These are phyloP conservation scores for Laguncularia racemosa DNA, from an alignment of 345 rosid genomes.

Conservation along the genomic window DNA sequence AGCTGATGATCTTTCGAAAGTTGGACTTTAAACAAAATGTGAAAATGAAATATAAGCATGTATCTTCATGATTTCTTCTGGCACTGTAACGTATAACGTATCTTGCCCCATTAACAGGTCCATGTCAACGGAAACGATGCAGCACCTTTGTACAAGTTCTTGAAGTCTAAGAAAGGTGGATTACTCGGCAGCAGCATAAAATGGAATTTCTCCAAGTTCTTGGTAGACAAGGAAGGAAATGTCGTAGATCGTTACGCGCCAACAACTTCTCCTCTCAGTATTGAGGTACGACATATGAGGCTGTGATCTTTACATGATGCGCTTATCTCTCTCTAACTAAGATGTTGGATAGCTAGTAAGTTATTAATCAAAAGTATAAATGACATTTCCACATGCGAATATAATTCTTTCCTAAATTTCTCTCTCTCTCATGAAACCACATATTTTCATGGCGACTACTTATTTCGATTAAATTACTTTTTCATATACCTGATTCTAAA, in stretches of 20 bases:
- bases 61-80: no score
- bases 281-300: slow-evolving; percentile 20
- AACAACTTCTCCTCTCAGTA: slow-evolving; percentile 29
- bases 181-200: slow-evolving; percentile 27
- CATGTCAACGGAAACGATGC: slow-evolving; percentile 34
- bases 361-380: no score
- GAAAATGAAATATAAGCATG: no score
- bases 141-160: slow-evolving; percentile 36
- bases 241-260: slow-evolving; percentile 34
- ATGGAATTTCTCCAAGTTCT: slow-evolving; percentile 47
- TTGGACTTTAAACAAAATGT: no score
- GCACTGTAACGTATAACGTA: no score
- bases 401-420: no score
- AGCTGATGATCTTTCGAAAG: no score
- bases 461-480: not conserved
- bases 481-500: not conserved
- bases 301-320: not conserved
- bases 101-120: slow-evolving; percentile 13
- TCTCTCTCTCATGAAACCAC: no score
- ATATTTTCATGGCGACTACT: no score
- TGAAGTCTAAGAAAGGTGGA: slow-evolving; percentile 36
- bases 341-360: no score
- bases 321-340: no score
- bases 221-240: slow-evolving; percentile 35
- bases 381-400: no score